Conservation (phyloP, 164 flowering plant genomes). For the Echeveria elegans region DNA sequence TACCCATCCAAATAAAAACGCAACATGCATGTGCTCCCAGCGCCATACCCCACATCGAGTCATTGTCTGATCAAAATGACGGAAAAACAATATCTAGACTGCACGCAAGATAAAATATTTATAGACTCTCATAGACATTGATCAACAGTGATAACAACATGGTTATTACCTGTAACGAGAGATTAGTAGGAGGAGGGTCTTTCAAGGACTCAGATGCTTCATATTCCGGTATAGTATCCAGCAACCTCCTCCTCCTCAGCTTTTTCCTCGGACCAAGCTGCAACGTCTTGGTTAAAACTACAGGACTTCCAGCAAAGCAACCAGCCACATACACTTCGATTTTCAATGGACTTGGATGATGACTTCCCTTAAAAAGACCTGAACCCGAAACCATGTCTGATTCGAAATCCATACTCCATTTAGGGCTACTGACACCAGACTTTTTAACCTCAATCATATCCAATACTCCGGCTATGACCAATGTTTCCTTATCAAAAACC, state of each 20-base stretch:
- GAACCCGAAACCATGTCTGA: conserved; percentile 24
- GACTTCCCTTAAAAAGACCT: conserved; percentile 49
- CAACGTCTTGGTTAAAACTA: conserved; percentile 61
- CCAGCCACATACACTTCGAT: conserved; percentile 81
- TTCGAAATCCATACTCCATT: conserved; percentile 63
- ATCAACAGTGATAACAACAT: background rate
- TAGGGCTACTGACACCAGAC: conserved; percentile 20
- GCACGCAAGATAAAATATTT: background rate
- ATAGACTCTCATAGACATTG: background rate
- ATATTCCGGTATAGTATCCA: conserved; percentile 70
- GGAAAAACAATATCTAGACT: background rate
- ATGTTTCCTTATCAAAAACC: conserved; percentile 45
- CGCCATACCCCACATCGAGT: background rate
- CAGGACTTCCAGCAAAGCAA: conserved; percentile 55
- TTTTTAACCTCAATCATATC: conserved; percentile 42
- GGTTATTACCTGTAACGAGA: conserved; percentile 50
- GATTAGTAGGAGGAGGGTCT: conserved; percentile 26
- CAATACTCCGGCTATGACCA: conserved; percentile 56
- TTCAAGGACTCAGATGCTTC: conserved; percentile 35
- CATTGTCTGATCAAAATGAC: background rate
- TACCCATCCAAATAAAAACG: background rate
- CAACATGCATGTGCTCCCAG: background rate
- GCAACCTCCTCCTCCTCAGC: conserved; percentile 39
- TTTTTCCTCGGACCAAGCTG: conserved; percentile 46
- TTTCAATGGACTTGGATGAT: conserved; percentile 27